Percentiles rank a stretch among this genome's conserved stretches.
Evolutionary conservation across 1,284 basidiomycete genomes (phyloP).

Genomic region (Microbotryum silenes-acaulis): DNA sequence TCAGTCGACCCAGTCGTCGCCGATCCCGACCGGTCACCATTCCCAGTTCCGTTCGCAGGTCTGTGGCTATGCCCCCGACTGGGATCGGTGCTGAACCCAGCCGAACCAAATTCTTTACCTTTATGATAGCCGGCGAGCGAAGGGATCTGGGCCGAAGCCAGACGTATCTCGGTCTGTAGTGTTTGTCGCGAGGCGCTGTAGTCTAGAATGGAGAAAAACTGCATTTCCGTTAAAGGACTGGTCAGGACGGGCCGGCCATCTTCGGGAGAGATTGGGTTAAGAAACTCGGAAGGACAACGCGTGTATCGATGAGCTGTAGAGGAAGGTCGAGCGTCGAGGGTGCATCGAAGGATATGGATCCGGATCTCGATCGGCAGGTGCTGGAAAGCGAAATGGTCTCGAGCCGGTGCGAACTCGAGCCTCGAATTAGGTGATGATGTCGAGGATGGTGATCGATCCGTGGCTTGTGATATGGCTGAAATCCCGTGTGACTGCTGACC

Average conservation of each 20-base stretch:
- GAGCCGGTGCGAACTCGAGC: not conserved
- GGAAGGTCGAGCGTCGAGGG: conserved; percentile 12
- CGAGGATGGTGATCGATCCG: not conserved
- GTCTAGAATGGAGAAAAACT: conserved; percentile 22
- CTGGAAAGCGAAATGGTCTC: conserved; percentile 17
- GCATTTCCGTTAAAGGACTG: conserved; percentile 17
- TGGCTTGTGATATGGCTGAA: not conserved
- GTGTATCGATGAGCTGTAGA: conserved; percentile 7
- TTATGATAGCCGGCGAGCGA: conserved; percentile 2
- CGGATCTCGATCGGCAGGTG: conserved; percentile 28
- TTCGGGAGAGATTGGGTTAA: not conserved
- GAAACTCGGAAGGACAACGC: not conserved
- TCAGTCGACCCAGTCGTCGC: not conserved
- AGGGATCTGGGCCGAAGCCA: conserved; percentile 10
- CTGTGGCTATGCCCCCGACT: not conserved
- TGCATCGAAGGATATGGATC: conserved; percentile 26
- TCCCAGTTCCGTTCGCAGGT: not conserved
- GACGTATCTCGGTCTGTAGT: conserved; percentile 6
- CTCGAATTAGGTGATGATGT: not conserved
- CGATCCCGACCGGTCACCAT: not conserved
- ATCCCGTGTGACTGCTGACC: conserved; percentile 6
- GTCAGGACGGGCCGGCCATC: conserved; percentile 1
- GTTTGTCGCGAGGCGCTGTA: conserved; percentile 12
- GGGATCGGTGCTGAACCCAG: not conserved
- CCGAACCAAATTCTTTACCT: not conserved